Percentiles rank a stretch among this genome's conserved stretches.
Evolutionary conservation across 2,329 filamentous ascomycete species (phyloP).

Genomic region (Trichoderma citrinoviride): DNA sequence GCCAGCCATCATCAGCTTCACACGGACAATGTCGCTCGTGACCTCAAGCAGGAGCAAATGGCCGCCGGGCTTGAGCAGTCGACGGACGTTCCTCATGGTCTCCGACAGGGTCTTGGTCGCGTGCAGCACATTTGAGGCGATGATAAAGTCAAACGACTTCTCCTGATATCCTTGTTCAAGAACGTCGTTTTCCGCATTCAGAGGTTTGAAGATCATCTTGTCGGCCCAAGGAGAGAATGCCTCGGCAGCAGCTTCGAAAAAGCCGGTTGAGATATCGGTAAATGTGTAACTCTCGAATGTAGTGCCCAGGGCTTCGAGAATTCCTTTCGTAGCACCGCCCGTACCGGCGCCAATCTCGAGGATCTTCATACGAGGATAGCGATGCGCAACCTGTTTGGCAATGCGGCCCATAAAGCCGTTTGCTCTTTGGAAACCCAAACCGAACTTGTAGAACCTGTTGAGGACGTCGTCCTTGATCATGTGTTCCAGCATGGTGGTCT

Average conservation of each 20-base stretch:
- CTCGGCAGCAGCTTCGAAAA: conserved; percentile 38
- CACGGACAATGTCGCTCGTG: conserved; percentile 23
- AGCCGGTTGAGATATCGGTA: conserved; percentile 42
- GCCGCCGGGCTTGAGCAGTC: conserved; percentile 44
- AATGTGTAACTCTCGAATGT: conserved; percentile 40
- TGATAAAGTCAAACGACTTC: conserved; percentile 37
- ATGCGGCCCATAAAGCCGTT: not conserved
- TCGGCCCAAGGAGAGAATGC: conserved; percentile 28
- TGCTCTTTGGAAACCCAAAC: not conserved
- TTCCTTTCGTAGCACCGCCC: conserved; percentile 39
- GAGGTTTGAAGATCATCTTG: conserved; percentile 23
- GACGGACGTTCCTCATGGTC: conserved; percentile 33
- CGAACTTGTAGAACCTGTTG: conserved; percentile 1
- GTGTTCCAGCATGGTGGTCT: conserved; percentile 38
- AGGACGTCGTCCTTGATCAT: conserved; percentile 37
- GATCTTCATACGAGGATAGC: conserved; percentile 41
- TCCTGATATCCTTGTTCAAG: conserved; percentile 32
- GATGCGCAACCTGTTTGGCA: conserved; percentile 32
- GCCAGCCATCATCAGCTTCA: conserved; percentile 27
- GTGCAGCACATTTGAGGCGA: conserved; percentile 34
- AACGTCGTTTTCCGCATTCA: conserved; percentile 8
- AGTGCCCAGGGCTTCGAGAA: conserved; percentile 35
- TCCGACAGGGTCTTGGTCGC: conserved; percentile 22
- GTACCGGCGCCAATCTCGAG: conserved; percentile 44
- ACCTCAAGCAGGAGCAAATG: conserved; percentile 46